Evolutionary conservation across 805 yeast genomes (phyloP), one percentile per base, ranked within the genome.

Genomic region (Pichia eremophila): DNA sequence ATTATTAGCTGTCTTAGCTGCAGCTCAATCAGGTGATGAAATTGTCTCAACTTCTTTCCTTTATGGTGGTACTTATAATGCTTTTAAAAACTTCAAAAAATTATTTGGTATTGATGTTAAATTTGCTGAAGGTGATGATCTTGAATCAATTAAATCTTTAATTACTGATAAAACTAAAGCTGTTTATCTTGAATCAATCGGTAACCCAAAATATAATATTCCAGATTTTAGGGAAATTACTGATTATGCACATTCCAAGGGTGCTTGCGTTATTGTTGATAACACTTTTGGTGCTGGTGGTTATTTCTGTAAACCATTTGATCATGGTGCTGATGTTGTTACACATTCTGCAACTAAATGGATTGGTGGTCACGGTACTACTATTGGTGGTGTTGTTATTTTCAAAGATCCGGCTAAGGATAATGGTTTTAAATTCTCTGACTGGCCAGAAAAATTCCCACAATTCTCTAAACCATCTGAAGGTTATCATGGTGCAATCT

Each of bases 201-300:
- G 96, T 57, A 90, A 90, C 69, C 98, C 98, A 50, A 83, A 82
- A 61, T 89, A 85, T 69, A 86, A 85, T 62, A 83, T 90, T 49
- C 97, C 97, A 48, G 96, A 90, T 67, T 87, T 91, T 59, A 88
- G 84, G 66, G 77, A 72, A 47, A 74, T 90, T 53, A 77, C 77
- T 42, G 81, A 75, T 32, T 71, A 85, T 45, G 95, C 95, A 46
- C 96, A 88, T 66, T 78, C 82, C 50, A 75, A 85, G 55, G 96
- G 96, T 51, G 73, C 89, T 43, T 95, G 96, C 44, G 80, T 91
- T 42, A 91, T 90, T 44, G 96, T 85, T 42, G 98, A 90, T 69
- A 90, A 90, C 78, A 90, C 98, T 18, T 90, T 90, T 59, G 98
- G 96, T 63, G 96, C 96, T 40, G 97, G 95, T 67, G 97, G 97